These are phyloP conservation scores for Elsinoe perseae DNA, from an alignment of 2,329 filamentous ascomycete species.

Conservation along the genomic window DNA sequence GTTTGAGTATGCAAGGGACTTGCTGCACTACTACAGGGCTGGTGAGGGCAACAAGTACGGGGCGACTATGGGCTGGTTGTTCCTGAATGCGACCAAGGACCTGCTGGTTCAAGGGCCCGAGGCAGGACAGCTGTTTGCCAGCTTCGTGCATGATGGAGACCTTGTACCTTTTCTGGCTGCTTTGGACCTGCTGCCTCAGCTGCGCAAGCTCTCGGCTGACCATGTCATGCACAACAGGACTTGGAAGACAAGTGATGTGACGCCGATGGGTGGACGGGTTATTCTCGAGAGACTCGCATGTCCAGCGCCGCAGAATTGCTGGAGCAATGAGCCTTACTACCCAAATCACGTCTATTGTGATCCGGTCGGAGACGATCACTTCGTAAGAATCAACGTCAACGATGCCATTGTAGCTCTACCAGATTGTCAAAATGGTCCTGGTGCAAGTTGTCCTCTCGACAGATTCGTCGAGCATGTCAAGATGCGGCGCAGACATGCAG, in stretches of 20 bases:
- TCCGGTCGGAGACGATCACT: slow-evolving; percentile 27
- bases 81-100: slow-evolving; percentile 49
- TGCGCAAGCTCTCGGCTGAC: slow-evolving; percentile 40
- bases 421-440: slow-evolving; percentile 42
- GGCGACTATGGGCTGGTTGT: slow-evolving; percentile 49
- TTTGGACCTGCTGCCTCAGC: slow-evolving; percentile 42
- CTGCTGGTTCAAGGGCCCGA: slow-evolving; percentile 39
- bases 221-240: slow-evolving; percentile 38
- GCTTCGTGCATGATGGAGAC: slow-evolving; percentile 54
- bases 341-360: slow-evolving; percentile 28
- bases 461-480: slow-evolving; percentile 38
- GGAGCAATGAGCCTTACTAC: slow-evolving; percentile 24
- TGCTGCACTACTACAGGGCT: slow-evolving; percentile 52
- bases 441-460: slow-evolving; percentile 40
- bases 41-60: slow-evolving; percentile 51
- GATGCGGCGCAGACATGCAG: slow-evolving; percentile 36
- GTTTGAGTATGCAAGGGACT: slow-evolving; percentile 53
- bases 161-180: slow-evolving; percentile 49
- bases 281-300: slow-evolving; percentile 49
- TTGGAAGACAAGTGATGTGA: slow-evolving; percentile 50
- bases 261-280: slow-evolving; percentile 51
- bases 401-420: slow-evolving; percentile 47
- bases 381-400: slow-evolving; percentile 50
- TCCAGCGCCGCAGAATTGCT: slow-evolving; percentile 21
- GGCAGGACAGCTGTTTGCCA: slow-evolving; percentile 47